Base-by-base conservation (phyloP, 2,329 filamentous ascomycete genomes). In the Pleomassaria siparia region DNA sequence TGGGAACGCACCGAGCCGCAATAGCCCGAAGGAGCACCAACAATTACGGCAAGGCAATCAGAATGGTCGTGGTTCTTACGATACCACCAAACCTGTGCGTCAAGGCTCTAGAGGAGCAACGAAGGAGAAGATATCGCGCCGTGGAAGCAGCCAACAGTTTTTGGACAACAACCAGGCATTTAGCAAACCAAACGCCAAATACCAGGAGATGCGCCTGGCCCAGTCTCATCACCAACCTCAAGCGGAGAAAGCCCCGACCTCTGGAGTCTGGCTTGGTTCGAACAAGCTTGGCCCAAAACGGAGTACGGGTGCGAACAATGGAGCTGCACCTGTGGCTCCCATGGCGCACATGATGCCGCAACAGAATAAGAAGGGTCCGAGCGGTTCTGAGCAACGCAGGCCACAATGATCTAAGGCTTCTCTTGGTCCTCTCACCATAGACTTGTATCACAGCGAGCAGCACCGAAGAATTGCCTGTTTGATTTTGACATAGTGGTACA, bases 311-410 rank as follows among this genome's bases (percentile, higher is more conserved):
- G 42, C 26, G 35, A 1, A 21, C 3, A 42, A 22, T 13, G 39
- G 44, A 1, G 15, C 25, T n/a, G 60, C 52, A n/a, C 62, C 60
- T n/a, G 50, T 58, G 24, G 60, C 62, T 22, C 47, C 49, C 2
- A 64, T 64, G 62, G 13, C 54, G 50, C 55, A 51, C 37, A 46
- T 33, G 2, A 40, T 29, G 43, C 51, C 46, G 47, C 43, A 37
- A 2, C 13, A 43, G 12, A 20, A 3, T 18, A 43, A 16, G 10
- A 43, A 33, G 6, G 18, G 15, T 30, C 13, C 10, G 28, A 43
- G 24, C 33, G 26, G 40, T 2, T 26, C 22, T 33, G 39, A 37
- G 35, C 35, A 20, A 22, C 18, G 35, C 18, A 18, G 32, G 15
- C 35, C 4, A 22, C 35, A 37, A 13, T 37, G 12, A 24, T 18